These are phyloP conservation scores for Alternaria alternata DNA, from an alignment of 2,329 filamentous ascomycete species.

Conservation along the genomic window DNA sequence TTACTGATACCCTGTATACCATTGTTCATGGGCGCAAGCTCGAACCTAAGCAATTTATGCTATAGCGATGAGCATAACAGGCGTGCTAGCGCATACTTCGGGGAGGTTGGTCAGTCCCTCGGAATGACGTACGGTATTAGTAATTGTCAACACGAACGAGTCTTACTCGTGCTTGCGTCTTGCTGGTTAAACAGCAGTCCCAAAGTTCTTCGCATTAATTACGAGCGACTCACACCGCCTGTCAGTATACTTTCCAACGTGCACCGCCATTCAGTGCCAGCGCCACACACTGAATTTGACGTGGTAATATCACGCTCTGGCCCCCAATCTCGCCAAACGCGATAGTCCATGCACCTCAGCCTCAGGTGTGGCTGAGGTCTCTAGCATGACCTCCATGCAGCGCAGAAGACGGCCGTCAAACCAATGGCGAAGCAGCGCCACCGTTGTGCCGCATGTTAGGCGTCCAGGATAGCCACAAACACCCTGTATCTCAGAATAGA, in stretches of 20 bases:
- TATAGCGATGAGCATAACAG: not conserved
- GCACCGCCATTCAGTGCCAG: constrained; percentile 13
- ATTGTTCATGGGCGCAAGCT: not conserved
- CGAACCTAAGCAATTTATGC: not conserved
- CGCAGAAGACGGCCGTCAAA: constrained; percentile 12
- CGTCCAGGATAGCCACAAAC: constrained; percentile 30
- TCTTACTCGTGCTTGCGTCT: not conserved
- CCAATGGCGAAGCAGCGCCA: constrained; percentile 27
- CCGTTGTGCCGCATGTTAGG: constrained; percentile 20
- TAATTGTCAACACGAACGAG: not conserved
- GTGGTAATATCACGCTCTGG: constrained; percentile 7
- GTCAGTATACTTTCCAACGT: not conserved
- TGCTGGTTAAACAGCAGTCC: constrained; percentile 9
- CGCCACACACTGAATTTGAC: constrained; percentile 6
- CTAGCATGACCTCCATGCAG: not conserved
- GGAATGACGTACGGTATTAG: not conserved
- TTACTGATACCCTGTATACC: not conserved
- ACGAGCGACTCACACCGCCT: not conserved
- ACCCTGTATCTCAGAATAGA: constrained; percentile 32
- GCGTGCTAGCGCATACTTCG: not conserved
- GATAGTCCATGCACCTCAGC: not conserved
- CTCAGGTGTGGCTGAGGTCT: constrained; percentile 22
- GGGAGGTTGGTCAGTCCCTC: not conserved
- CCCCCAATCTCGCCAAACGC: constrained; percentile 7
- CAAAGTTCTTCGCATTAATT: not conserved